Evolutionary conservation across 2,329 filamentous ascomycete genomes (phyloP).

Genomic region (Aphanocladium album): DNA sequence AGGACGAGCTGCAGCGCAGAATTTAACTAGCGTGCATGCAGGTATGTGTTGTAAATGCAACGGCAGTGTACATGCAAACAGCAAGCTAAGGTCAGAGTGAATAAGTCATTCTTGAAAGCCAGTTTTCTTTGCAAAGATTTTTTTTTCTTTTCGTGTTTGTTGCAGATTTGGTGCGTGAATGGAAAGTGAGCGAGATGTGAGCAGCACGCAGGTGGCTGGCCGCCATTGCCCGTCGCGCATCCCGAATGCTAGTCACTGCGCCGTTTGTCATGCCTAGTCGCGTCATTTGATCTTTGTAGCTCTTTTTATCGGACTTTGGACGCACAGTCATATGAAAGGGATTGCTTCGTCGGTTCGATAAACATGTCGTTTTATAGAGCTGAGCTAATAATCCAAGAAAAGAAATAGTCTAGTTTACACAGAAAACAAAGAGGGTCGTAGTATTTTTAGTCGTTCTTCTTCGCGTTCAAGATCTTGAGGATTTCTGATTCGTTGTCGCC

Average conservation of each 20-base stretch:
- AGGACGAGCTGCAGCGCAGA: background rate
- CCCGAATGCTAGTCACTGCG: background rate
- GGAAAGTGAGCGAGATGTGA: constrained; percentile 4
- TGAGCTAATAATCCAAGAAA: constrained; percentile 4
- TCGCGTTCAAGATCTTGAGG: constrained; percentile 66
- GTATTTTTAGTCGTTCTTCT: constrained; percentile 29
- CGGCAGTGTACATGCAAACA: background rate
- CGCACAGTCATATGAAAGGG: background rate
- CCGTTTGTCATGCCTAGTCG: background rate
- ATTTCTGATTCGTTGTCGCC: constrained; percentile 87
- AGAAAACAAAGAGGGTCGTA: constrained; percentile 4
- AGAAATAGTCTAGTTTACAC: constrained; percentile 15
- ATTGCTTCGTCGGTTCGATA: background rate
- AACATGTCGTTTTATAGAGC: background rate
- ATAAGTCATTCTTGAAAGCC: background rate
- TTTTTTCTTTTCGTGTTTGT: background rate
- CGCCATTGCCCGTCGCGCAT: background rate
- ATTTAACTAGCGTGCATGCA: background rate
- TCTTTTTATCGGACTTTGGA: too few species aligned
- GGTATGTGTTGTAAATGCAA: background rate
- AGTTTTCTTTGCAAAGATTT: background rate
- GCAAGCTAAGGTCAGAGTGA: constrained; percentile 2
- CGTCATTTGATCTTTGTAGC: too few species aligned
- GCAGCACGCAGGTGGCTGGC: background rate
- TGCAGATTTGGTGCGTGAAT: constrained; percentile 17